These are phyloP conservation scores for Penicillium simplicissimum DNA, from an alignment of 495 filamentous ascomycete genomes.

Conservation along the genomic window DNA sequence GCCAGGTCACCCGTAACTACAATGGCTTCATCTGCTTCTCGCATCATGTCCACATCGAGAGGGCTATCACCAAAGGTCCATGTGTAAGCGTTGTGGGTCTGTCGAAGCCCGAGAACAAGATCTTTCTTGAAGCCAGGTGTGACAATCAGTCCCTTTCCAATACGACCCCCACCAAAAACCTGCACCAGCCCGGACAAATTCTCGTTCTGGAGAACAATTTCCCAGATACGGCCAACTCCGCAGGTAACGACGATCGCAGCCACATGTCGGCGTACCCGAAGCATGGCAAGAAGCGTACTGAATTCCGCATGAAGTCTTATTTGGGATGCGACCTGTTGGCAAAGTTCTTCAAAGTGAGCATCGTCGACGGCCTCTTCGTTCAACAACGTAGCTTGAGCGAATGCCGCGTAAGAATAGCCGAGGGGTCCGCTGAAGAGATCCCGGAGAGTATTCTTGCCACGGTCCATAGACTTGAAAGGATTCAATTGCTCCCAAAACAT, in stretches of 20 bases:
- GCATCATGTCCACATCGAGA: not conserved
- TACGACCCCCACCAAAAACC: not conserved
- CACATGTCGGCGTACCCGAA: constrained; percentile 40
- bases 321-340: constrained; percentile 45
- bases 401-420: constrained; percentile 56
- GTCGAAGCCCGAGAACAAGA: not conserved
- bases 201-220: not conserved
- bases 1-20: not conserved
- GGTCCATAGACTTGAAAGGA: constrained; percentile 5
- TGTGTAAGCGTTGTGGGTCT: not conserved
- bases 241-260: constrained; percentile 57
- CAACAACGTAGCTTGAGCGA: constrained; percentile 48
- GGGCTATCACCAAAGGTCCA: not conserved
- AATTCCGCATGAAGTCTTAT: constrained; percentile 55
- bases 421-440: constrained; percentile 50
- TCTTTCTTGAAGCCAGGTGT: not conserved
- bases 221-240: constrained; percentile 30
- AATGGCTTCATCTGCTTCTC: not conserved
- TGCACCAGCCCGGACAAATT: not conserved
- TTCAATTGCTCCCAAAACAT: constrained; percentile 51
- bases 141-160: not conserved
- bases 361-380: constrained; percentile 52
- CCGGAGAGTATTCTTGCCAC: constrained; percentile 38
- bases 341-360: constrained; percentile 49
- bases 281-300: constrained; percentile 41